Evolutionary conservation across 2,329 filamentous ascomycete genomes (phyloP).

Genomic region (Monilinia fructigena): DNA sequence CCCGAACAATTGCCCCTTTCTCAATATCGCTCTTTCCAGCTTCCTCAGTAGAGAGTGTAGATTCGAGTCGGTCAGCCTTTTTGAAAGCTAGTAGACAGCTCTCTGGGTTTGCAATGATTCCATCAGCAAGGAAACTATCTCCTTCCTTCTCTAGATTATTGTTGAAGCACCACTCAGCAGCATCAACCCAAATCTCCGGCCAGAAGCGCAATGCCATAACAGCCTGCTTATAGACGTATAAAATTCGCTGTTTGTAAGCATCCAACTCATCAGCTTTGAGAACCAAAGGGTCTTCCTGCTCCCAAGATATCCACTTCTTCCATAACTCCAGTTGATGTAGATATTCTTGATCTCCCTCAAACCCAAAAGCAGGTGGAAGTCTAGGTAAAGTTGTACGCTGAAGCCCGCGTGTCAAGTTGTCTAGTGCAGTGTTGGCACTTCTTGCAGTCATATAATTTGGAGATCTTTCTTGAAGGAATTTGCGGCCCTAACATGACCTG

Average conservation of each 20-base stretch:
- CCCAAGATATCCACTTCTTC: slow-evolving; percentile 94
- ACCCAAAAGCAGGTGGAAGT: slow-evolving; percentile 79
- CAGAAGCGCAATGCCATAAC: slow-evolving; percentile 92
- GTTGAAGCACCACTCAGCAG: slow-evolving; percentile 86
- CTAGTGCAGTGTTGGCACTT: slow-evolving; percentile 83
- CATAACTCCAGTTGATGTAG: slow-evolving; percentile 80
- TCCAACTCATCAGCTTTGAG: slow-evolving; percentile 77
- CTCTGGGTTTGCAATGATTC: slow-evolving; percentile 87
- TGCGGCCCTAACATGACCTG: slow-evolving; percentile 66
- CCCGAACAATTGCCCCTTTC: slow-evolving; percentile 64
- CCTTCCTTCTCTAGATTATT: slow-evolving; percentile 68
- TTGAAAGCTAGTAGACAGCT: slow-evolving; percentile 88
- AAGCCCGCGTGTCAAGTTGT: slow-evolving; percentile 78
- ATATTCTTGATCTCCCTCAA: slow-evolving; percentile 83
- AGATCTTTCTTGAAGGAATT: slow-evolving; percentile 90
- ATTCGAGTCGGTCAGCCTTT: slow-evolving; percentile 83
- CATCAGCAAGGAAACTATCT: slow-evolving; percentile 70
- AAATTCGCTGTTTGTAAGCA: slow-evolving; percentile 72
- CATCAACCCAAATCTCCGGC: slow-evolving; percentile 94
- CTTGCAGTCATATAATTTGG: slow-evolving; percentile 95
- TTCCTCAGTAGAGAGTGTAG: slow-evolving; percentile 73
- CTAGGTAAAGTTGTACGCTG: slow-evolving; percentile 75
- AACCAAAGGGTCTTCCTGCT: slow-evolving; percentile 88
- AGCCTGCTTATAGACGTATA: slow-evolving; percentile 92
- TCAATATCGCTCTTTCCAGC: slow-evolving; percentile 64